These are phyloP conservation scores for Paxillus involutus DNA, from an alignment of 768 basidiomycete genomes.

Conservation along the genomic window DNA sequence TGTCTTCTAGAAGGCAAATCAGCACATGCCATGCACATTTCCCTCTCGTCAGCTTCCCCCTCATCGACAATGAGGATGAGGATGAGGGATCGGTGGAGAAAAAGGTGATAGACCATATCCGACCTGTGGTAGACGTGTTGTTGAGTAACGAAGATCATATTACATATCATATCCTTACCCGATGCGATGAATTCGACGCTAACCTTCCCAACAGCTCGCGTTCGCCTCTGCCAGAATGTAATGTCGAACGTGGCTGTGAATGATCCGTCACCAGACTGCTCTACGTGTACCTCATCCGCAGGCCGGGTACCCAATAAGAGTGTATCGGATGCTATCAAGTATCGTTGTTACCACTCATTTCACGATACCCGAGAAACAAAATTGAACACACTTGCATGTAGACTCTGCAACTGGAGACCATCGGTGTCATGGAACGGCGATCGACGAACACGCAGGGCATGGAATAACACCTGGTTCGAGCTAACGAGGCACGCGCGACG, in stretches of 20 bases:
- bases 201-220: conserved; percentile 61
- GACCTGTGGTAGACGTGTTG: conserved; percentile 5
- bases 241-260: conserved; percentile 56
- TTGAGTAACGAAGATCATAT: not conserved
- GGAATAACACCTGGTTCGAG: conserved; percentile 28
- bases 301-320: too few relatives aligned
- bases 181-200: conserved; percentile 65
- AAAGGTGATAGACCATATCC: conserved; percentile 27
- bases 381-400: conserved; percentile 25
- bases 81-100: conserved; percentile 13
- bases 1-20: conserved; percentile 43
- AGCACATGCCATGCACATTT: conserved; percentile 39
- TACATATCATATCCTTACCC: conserved; percentile 2
- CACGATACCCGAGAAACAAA: not conserved
- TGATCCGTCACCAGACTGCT: conserved; percentile 40
- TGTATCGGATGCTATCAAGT: too few relatives aligned
- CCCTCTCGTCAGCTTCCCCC: conserved; percentile 8
- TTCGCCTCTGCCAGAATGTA: conserved; percentile 63
- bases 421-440: conserved; percentile 25
- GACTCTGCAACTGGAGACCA: conserved; percentile 14
- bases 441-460: conserved; percentile 21
- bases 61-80: not conserved
- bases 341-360: too few relatives aligned
- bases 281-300: too few relatives aligned
- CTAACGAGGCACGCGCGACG: conserved; percentile 59